Base-by-base conservation (phyloP, 495 filamentous ascomycete genomes). In the Monascus purpureus region DNA sequence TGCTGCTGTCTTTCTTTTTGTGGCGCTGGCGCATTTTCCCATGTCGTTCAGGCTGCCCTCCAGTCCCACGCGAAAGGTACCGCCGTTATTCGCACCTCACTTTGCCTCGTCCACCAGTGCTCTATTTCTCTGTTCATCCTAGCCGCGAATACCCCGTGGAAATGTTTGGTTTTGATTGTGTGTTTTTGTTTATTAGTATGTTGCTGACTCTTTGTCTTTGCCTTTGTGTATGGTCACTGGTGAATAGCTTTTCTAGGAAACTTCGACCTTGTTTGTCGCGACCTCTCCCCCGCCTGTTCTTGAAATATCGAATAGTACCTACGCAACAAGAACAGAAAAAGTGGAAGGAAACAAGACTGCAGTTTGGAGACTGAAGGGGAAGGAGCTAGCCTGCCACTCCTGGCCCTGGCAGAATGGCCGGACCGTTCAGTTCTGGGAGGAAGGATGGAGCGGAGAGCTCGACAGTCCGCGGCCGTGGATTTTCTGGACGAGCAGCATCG, bases 321-420 rank as follows among this genome's bases (percentile, higher is more conserved):
- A n/a, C n/a, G n/a, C n/a, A n/a, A 22, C 4, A 22, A 22, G 20
- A 22, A 22, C 20, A 4, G 20, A 22, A 22, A 9, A 9, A 9
- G 20, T 22, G 5, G 9, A 22, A 9, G 9, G 5, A 9, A 22
- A 22, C 20, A 5, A 5, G 9, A 9, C 4, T 22, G 9, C 20
- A 5, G 20, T 22, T 4, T 4, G 9, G 9, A 22, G 20, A 8
- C 8, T 33, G 25, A 39, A 24, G 19, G 25, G 15, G 25, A 31
- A 29, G 26, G 32, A 29, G 35, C 32, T 22, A 28, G 46, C 24
- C 29, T 29, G 16, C 35, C 24, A 38, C 45, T 54, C n/a, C 50
- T 48, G 31, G 29, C 37, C 44, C 42, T 47, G 54, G 42, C 43
- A 57, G 43, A 35, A 63, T 63, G 59, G 49, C 56, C 37, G 48